Conservation (phyloP, 2,329 filamentous ascomycete genomes). For the Amauroascus niger region DNA sequence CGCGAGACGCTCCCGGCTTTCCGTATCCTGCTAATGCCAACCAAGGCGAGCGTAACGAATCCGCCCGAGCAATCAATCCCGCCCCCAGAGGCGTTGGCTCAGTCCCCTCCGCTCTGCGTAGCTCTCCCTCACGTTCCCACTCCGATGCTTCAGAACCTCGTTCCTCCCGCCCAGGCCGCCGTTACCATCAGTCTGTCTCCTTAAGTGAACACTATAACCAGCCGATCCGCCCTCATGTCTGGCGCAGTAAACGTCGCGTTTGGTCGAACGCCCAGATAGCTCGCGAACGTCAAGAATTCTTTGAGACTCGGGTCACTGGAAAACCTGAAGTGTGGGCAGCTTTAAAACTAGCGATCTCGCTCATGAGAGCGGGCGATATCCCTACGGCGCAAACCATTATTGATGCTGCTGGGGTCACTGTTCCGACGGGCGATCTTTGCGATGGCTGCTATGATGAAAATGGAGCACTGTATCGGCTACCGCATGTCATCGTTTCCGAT, state of each 20-base stretch:
- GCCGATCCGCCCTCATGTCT: constrained; percentile 56
- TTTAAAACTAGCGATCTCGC: constrained; percentile 56
- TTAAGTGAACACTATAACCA: constrained; percentile 57
- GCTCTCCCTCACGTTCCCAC: constrained; percentile 13
- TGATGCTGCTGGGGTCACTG: constrained; percentile 63
- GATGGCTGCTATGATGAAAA: constrained; percentile 63
- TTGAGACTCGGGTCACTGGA: constrained; percentile 78
- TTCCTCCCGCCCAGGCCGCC: constrained; percentile 12
- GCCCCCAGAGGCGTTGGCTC: constrained; percentile 12
- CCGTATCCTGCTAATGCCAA: constrained; percentile 21
- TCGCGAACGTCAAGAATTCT: constrained; percentile 70
- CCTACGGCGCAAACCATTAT: constrained; percentile 70
- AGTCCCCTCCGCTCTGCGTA: constrained; percentile 10
- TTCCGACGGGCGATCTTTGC: constrained; percentile 62
- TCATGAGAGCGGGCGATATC: constrained; percentile 55
- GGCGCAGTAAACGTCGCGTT: constrained; percentile 51
- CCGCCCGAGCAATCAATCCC: constrained; percentile 16
- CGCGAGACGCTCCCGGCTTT: constrained; percentile 26
- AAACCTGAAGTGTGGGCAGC: constrained; percentile 71
- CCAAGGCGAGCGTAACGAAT: constrained; percentile 22
- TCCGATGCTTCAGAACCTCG: constrained; percentile 11
- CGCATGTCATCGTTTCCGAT: constrained; percentile 59
- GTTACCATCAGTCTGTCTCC: constrained; percentile 22
- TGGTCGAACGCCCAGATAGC: constrained; percentile 64
- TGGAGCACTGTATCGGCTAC: constrained; percentile 60